phyloP scores from a whole-genome alignment of 129 eudicot genomes.

The Calendula officinalis region DNA sequence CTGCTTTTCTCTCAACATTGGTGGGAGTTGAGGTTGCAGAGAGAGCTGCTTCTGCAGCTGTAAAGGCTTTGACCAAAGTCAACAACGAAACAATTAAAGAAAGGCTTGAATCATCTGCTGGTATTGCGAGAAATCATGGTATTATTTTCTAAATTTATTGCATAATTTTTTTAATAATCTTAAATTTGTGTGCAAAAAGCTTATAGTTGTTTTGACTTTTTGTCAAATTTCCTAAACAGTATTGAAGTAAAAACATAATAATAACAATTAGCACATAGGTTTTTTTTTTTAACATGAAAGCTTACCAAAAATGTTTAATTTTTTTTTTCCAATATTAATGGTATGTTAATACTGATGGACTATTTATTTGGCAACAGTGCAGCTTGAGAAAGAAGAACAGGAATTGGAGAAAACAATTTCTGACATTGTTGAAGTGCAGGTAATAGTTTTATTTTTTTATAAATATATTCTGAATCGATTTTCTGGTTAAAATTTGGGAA shows the following conservation, averaged over 20 bases:
- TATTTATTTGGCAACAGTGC: conserved; percentile 40
- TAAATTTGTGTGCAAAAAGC: background rate
- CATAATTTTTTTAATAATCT: background rate
- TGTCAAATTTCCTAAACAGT: background rate
- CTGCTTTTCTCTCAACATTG: conserved; percentile 85
- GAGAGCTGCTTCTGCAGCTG: conserved; percentile 84
- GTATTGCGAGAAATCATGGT: conserved; percentile 43
- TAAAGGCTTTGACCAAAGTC: conserved; percentile 58
- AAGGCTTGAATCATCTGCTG: conserved; percentile 27
- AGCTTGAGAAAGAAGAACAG: conserved; percentile 64
- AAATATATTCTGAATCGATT: too few relatives aligned
- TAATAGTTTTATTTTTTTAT: background rate
- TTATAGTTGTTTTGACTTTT: too few relatives aligned
- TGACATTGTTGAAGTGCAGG: conserved; percentile 58
- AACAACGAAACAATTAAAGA: conserved; percentile 34
- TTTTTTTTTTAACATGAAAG: background rate
- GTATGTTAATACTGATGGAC: too few relatives aligned
- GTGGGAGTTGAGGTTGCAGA: conserved; percentile 91
- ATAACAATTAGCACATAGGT: background rate
- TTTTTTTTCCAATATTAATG: too few relatives aligned
- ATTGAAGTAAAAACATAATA: background rate
- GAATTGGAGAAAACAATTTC: conserved; percentile 57
- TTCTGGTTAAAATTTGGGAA: too few relatives aligned
- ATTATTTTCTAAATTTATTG: conserved; percentile 7
- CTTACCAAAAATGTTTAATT: background rate